These are phyloP conservation scores for Podaxis sp. DNA, from an alignment of 768 basidiomycete species.

Conservation along the genomic window DNA sequence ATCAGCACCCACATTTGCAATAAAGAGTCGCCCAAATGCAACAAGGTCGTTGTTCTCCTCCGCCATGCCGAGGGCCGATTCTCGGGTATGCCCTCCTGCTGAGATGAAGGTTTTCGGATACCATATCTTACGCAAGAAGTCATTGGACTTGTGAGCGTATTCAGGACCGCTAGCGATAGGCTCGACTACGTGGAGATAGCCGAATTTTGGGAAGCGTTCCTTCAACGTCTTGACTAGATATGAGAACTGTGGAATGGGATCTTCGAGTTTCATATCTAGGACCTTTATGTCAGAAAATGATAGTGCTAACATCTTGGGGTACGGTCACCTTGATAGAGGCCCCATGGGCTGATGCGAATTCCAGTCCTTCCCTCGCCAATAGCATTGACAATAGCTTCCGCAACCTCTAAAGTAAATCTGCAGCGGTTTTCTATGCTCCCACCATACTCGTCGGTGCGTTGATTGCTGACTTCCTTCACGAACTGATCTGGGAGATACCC, in stretches of 20 bases:
- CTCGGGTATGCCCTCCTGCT: constrained; percentile 54
- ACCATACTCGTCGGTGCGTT: constrained; percentile 54
- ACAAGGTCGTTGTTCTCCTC: constrained; percentile 30
- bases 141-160: constrained; percentile 30
- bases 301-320: constrained; percentile 16
- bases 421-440: constrained; percentile 40
- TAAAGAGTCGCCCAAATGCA: constrained; percentile 30
- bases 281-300: background rate
- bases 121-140: constrained; percentile 23
- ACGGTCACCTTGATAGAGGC: constrained; percentile 34
- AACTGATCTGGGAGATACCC: constrained; percentile 62
- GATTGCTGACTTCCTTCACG: constrained; percentile 45
- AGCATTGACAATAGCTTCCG: constrained; percentile 48
- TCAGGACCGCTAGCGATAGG: constrained; percentile 25
- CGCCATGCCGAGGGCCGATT: constrained; percentile 36
- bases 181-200: constrained; percentile 55
- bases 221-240: constrained; percentile 45
- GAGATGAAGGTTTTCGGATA: constrained; percentile 36
- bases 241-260: constrained; percentile 55
- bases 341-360: constrained; percentile 62
- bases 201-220: constrained; percentile 38
- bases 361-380: constrained; percentile 56
- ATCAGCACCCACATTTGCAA: constrained; percentile 30
- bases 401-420: constrained; percentile 55
- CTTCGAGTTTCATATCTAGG: constrained; percentile 50